Evolutionary conservation across 768 basidiomycete species (phyloP).

Genomic region (Boletus reticuloceps): DNA sequence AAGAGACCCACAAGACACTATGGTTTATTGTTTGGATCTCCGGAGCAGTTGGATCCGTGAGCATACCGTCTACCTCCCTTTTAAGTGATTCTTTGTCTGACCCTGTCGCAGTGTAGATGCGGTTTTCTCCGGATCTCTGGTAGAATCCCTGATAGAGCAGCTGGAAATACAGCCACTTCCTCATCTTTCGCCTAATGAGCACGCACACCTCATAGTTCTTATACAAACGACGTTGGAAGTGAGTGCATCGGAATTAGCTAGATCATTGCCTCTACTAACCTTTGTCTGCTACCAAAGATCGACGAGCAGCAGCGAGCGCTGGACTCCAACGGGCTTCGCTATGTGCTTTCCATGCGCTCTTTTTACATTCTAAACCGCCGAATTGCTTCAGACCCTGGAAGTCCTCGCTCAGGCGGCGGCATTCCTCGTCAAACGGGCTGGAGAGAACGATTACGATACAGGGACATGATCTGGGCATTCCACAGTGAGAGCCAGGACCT

Average conservation of each 20-base stretch:
- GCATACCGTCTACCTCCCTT: conserved; percentile 10
- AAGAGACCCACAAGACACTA: conserved; percentile 37
- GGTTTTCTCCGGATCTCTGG: conserved; percentile 58
- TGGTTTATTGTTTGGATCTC: conserved; percentile 51
- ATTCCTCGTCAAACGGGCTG: conserved; percentile 50
- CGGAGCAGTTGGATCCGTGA: conserved; percentile 46
- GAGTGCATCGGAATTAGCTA: conserved; percentile 9
- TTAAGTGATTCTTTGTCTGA: conserved; percentile 1
- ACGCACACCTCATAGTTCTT: conserved; percentile 77
- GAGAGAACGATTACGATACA: conserved; percentile 79
- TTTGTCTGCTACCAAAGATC: conserved; percentile 47
- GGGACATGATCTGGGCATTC: conserved; percentile 97
- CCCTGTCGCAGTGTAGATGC: conserved; percentile 41
- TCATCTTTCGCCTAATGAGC: conserved; percentile 75
- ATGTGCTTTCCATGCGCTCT: conserved; percentile 88
- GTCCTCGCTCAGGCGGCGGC: conserved; percentile 42
- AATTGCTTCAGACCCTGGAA: conserved; percentile 44
- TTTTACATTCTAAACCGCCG: conserved; percentile 84
- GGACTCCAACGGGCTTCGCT: conserved; percentile 90
- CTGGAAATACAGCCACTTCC: conserved; percentile 65
- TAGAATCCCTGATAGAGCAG: conserved; percentile 57
- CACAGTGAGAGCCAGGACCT: conserved; percentile 93
- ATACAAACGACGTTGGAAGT: conserved; percentile 89
- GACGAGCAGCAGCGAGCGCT: conserved; percentile 89
- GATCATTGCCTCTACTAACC: neutral